Conservation (phyloP, 1,139 yeast species). For the Nakaseomyces kungkrabaensis region DNA sequence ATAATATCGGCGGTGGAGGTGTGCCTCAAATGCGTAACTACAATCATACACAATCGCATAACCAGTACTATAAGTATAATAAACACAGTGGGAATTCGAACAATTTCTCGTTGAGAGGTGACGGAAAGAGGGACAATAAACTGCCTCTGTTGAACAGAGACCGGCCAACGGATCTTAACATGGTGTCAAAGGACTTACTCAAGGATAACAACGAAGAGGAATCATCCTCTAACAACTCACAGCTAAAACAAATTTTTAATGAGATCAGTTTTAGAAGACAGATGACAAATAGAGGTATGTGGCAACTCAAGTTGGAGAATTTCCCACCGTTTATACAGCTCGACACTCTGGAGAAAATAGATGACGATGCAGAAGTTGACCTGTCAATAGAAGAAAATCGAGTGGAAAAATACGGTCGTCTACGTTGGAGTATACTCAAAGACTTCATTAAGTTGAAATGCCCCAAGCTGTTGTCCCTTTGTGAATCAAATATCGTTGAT, state of each 20-base stretch:
- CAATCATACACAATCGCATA: neutral
- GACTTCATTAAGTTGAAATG: constrained; percentile 28
- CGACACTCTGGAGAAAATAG: constrained; percentile 12
- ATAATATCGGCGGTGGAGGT: too few relatives aligned
- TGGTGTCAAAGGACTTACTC: constrained; percentile 15
- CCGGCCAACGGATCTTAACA: constrained; percentile 2
- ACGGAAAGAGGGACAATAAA: constrained; percentile 1
- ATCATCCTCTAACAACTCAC: constrained; percentile 7
- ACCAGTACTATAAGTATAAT: neutral
- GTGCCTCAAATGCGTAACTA: neutral
- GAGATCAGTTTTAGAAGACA: constrained; percentile 28
- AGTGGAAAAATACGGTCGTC: constrained; percentile 23
- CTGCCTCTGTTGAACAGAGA: constrained; percentile 10
- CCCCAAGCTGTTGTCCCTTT: constrained; percentile 18
- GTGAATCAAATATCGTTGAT: constrained; percentile 5
- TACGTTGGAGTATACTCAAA: constrained; percentile 28
- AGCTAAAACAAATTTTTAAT: constrained; percentile 24
- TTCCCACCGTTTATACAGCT: constrained; percentile 28
- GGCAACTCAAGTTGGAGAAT: constrained; percentile 24
- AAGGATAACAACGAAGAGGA: constrained; percentile 6
- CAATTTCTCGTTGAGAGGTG: neutral
- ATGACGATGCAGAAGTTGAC: constrained; percentile 6
- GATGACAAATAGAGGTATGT: constrained; percentile 30
- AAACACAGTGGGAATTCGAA: neutral
- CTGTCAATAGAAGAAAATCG: constrained; percentile 9